Evolutionary conservation across 1,139 yeast species (phyloP).

Genomic region (Pichia sp.): DNA sequence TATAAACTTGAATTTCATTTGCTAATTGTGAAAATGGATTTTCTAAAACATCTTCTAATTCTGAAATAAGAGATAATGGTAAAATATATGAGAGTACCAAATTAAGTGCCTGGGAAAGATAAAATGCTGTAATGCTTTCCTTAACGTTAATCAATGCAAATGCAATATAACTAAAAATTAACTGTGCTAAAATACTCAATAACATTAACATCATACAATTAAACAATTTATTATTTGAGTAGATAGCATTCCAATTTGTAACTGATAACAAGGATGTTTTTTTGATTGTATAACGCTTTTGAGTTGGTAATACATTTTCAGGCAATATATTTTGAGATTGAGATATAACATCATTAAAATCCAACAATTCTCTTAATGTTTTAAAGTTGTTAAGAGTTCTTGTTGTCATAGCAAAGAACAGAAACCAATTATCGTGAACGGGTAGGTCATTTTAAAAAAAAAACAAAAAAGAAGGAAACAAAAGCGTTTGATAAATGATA

Average conservation of each 20-base stretch:
- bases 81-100: slow-evolving; percentile 23
- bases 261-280: slow-evolving; percentile 19
- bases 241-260: slow-evolving; percentile 29
- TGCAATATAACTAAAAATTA: slow-evolving; percentile 35
- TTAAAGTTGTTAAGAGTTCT: slow-evolving; percentile 10
- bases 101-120: slow-evolving; percentile 20
- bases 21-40: slow-evolving; percentile 21
- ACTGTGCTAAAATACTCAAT: slow-evolving; percentile 33
- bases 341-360: slow-evolving; percentile 8
- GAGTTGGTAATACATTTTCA: neutral
- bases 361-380: slow-evolving; percentile 15
- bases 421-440: neutral
- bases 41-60: slow-evolving; percentile 21
- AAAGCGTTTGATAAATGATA: too few species aligned
- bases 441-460: neutral
- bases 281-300: slow-evolving; percentile 14
- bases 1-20: slow-evolving; percentile 20
- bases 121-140: slow-evolving; percentile 35
- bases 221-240: slow-evolving; percentile 24
- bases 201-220: slow-evolving; percentile 30
- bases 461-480: neutral
- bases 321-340: neutral
- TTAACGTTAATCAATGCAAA: slow-evolving; percentile 41
- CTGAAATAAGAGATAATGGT: slow-evolving; percentile 20
- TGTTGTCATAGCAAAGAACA: slow-evolving; percentile 11